Evolutionary conservation across 306 rosid species (phyloP), one percentile per base, ranked within the genome.

Genomic region (Prunus padus): DNA sequence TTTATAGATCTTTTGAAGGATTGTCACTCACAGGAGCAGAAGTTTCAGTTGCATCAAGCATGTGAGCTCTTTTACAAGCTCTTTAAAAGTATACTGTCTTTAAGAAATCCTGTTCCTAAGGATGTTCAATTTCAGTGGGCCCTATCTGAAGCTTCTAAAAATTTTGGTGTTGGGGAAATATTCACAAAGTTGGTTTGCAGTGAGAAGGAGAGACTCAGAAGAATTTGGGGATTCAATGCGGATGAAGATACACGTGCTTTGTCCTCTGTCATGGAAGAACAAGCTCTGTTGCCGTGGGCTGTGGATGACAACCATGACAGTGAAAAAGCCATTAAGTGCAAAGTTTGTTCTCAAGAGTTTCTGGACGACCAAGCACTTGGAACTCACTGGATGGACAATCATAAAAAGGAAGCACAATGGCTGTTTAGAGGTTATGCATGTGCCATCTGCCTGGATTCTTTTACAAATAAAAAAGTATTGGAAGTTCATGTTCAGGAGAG

Each of bases 391-490:
- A 96, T 90, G 98, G 96, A 89, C 56, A 78, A 80, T 86, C 99
- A 96, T 87, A 90, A 92, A 82, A 95, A 90, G 89, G 99, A 96
- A 89, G 96, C 99, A 28, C 99, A 96, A 75, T 92, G 98, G 99
- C 86, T 96, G 65, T 96, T 92, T 82, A 85, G 99, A 87, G 98
- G 99, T 55, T 83, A 90, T 82, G 97, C 98, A 18, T 96, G 99
- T 88, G 97, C 98, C 28, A 90, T 96, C 82, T 96, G 99, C 83
- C 81, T 96, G 46, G 99, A 96, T 84, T 92, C 98, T 72, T 96
- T 92, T 81, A 96, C 99, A 26, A 96, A 92, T 59, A 92, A 82
- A 83, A 92, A 96, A 75, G 81, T 92, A 15, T 67, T 96, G 78
- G 99, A 96, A 82, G 84, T 89, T n/a, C 99, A 96, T 76, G 99